Conservation (phyloP, 352 stramenopile species). For the Phytophthora meadii region DNA sequence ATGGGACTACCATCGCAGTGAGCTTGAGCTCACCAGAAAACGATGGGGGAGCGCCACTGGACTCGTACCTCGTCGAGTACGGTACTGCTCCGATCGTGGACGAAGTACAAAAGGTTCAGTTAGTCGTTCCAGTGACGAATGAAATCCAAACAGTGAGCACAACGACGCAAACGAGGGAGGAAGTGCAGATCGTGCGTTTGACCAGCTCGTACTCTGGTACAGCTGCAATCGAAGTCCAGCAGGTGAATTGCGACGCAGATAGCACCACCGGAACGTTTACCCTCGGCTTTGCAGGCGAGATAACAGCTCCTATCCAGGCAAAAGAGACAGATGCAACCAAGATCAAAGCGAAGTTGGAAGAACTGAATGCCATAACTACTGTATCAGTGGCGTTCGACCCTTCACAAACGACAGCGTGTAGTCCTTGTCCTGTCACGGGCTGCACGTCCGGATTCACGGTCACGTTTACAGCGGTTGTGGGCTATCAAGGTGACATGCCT, state of each 20-base stretch:
- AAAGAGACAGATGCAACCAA: constrained; percentile 70
- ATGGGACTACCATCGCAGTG: constrained; percentile 90
- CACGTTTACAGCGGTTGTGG: constrained; percentile 87
- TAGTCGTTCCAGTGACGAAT: constrained; percentile 71
- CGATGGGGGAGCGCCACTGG: constrained; percentile 86
- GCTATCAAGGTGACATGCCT: constrained; percentile 89
- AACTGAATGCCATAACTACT: constrained; percentile 86
- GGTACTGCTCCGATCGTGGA: constrained; percentile 81
- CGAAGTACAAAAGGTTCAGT: constrained; percentile 76
- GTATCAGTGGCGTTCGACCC: constrained; percentile 85
- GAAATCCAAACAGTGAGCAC: constrained; percentile 83
- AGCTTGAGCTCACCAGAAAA: constrained; percentile 76
- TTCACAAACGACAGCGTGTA: constrained; percentile 69
- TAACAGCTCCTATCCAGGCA: constrained; percentile 85
- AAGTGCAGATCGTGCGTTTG: constrained; percentile 92
- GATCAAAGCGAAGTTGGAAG: constrained; percentile 91
- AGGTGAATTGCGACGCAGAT: constrained; percentile 91
- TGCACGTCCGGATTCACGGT: constrained; percentile 86
- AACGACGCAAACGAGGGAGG: constrained; percentile 60
- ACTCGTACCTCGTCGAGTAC: constrained; percentile 94
- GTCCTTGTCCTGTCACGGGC: constrained; percentile 61
- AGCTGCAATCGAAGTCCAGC: constrained; percentile 84
- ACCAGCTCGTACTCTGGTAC: constrained; percentile 78
- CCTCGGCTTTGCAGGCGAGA: constrained; percentile 86
- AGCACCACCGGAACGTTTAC: constrained; percentile 86